Percentiles rank a stretch among this genome's conserved stretches.
Conservation (phyloP, 129 eudicot species). For the Centella asiatica region DNA sequence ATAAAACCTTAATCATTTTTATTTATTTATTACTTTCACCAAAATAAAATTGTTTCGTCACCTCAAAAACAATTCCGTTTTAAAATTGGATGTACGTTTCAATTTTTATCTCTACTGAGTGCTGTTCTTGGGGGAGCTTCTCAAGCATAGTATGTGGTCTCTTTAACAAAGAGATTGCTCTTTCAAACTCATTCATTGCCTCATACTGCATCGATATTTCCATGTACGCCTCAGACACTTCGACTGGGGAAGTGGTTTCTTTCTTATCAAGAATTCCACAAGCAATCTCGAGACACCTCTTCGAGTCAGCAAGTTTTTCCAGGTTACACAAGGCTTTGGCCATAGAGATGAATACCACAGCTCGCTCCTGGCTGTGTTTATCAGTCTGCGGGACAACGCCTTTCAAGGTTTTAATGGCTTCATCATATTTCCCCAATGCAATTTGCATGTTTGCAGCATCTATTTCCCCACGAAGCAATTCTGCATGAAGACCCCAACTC, state of each 20-base stretch:
- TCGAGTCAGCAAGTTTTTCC: conserved; percentile 63
- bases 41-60: too few relatives aligned
- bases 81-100: too few relatives aligned
- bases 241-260: conserved; percentile 37
- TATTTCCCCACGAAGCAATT: conserved; percentile 75
- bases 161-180: conserved; percentile 69
- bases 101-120: too few relatives aligned
- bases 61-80: too few relatives aligned
- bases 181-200: conserved; percentile 69
- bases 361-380: conserved; percentile 73
- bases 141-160: conserved; percentile 69
- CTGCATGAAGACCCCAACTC: conserved; percentile 71
- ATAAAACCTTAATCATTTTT: too few relatives aligned
- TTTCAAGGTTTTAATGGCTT: conserved; percentile 60
- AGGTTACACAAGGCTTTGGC: conserved; percentile 72
- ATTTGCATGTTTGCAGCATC: conserved; percentile 93
- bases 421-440: conserved; percentile 72
- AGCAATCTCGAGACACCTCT: conserved; percentile 70
- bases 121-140: conserved; percentile 73
- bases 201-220: conserved; percentile 84
- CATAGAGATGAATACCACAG: conserved; percentile 69
- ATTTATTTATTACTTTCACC: too few relatives aligned
- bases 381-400: conserved; percentile 65
- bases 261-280: conserved; percentile 55
- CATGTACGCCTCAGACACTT: conserved; percentile 67